A percentile compares a stretch with the other conserved stretches of the same genome.
phyloP scores from a whole-genome alignment of 345 rosid genomes.

The Eucalyptus regnans region DNA sequence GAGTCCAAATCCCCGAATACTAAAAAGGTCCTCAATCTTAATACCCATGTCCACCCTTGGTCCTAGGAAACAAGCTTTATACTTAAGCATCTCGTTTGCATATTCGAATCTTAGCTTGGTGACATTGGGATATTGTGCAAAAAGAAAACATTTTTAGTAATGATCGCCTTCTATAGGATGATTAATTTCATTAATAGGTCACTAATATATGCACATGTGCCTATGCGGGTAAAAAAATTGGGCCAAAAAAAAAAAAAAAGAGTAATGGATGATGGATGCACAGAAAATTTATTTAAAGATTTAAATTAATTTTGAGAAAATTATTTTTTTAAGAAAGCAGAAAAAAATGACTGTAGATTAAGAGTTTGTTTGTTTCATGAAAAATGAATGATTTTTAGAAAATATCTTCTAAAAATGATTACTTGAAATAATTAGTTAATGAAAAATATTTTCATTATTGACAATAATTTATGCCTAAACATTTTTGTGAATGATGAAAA shows the following conservation, averaged over 20 bases:
- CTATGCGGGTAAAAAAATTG: neutral
- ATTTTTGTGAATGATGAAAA: accelerated
- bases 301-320: neutral
- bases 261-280: neutral
- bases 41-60: neutral
- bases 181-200: neutral
- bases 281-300: neutral
- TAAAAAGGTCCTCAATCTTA: neutral
- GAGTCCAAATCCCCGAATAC: neutral
- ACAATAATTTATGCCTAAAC: too few relatives aligned
- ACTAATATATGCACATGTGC: neutral
- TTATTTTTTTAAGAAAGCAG: neutral
- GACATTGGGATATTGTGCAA: neutral
- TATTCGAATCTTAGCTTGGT: neutral
- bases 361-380: neutral
- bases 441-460: too few relatives aligned
- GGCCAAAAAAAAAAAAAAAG: too few relatives aligned
- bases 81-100: neutral
- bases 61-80: neutral
- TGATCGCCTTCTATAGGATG: neutral
- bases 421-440: too few relatives aligned
- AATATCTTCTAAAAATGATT: too few relatives aligned
- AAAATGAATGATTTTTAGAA: too few relatives aligned
- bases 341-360: neutral
- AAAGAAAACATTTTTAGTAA: neutral